Base-by-base conservation (phyloP, 2,329 filamentous ascomycete genomes). In the Polychaeton citri region DNA sequence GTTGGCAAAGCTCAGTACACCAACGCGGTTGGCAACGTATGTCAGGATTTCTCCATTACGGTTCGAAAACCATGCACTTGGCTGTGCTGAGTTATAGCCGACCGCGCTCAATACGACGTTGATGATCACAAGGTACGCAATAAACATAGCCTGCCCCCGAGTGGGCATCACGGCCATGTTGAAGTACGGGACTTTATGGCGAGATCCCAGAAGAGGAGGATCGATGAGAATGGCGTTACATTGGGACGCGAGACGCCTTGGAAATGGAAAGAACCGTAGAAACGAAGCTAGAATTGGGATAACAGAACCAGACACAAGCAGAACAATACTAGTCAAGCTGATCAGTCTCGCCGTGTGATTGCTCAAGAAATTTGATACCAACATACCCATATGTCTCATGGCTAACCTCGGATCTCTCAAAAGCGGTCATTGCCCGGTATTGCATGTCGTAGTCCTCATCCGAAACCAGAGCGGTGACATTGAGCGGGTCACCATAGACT, bases 1-100 rank as follows among this genome's bases (percentile, higher is more conserved):
- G 6, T 63, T 58, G 4, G 58, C 58, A 32, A 66, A 62, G 4
- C 50, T 51, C 3, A 68, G 41, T 1, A 53, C 45, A 3, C 66
- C 66, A 3, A 60, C 55, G 1, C 67, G 59, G 39, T 63, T 61
- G 1, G 52, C 47, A 2, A 68, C 42, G 30, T 59, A 56, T 1
- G 49, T 46, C 10, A 52, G 47, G 2, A 65, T 45, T 40, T 62
- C 21, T 8, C 21, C 8, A 13, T 26, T 26, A 13, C 8, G 13
- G 21, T 8, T 8, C 21, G 20, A 19, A 30, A 48, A 56, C 51
- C 44, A 52, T 8, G 46, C 42, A 32, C 52, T 53, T 1, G 52
- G 54, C 15, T 43, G 39, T 8, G 40, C 32, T 13, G 35, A 43
- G 7, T 43, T 21, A 36, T 48, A 55, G 3, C 36, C 39, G 6